phyloP scores from a whole-genome alignment of 768 basidiomycete species.

The Boletellus ananiceps region DNA sequence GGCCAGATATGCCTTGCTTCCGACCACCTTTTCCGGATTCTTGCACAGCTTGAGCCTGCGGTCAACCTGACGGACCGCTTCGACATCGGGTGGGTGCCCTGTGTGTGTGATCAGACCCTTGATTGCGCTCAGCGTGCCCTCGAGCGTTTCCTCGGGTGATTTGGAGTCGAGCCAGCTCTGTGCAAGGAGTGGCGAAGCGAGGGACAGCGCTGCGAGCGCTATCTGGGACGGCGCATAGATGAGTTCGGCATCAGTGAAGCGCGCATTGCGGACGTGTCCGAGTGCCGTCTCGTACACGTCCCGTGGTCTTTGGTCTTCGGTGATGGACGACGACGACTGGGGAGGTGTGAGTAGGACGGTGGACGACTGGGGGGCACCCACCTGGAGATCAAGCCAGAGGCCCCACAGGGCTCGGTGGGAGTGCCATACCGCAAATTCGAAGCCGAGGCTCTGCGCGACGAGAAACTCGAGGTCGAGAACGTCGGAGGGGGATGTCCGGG shows the following conservation, averaged over 20 bases:
- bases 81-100: conserved; percentile 68
- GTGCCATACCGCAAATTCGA: conserved; percentile 94
- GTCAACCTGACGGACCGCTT: conserved; percentile 85
- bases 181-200: conserved; percentile 58
- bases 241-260: conserved; percentile 88
- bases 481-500: conserved; percentile 73
- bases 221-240: conserved; percentile 93
- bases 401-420: conserved; percentile 87
- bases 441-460: conserved; percentile 88
- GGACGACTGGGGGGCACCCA: conserved; percentile 26
- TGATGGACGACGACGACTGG: conserved; percentile 55
- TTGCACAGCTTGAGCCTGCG: conserved; percentile 82
- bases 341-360: conserved; percentile 8
- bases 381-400: conserved; percentile 84
- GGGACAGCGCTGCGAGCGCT: conserved; percentile 71
- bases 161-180: conserved; percentile 56
- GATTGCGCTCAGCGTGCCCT: conserved; percentile 41
- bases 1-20: conserved; percentile 76
- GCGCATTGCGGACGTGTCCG: conserved; percentile 65
- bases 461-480: conserved; percentile 94
- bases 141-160: conserved; percentile 21
- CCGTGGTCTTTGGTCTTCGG: conserved; percentile 44
- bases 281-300: conserved; percentile 63
- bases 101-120: conserved; percentile 49
- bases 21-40: conserved; percentile 93